Base-by-base conservation (phyloP, 768 basidiomycete genomes). In the Boletus vinaceobasis region DNA sequence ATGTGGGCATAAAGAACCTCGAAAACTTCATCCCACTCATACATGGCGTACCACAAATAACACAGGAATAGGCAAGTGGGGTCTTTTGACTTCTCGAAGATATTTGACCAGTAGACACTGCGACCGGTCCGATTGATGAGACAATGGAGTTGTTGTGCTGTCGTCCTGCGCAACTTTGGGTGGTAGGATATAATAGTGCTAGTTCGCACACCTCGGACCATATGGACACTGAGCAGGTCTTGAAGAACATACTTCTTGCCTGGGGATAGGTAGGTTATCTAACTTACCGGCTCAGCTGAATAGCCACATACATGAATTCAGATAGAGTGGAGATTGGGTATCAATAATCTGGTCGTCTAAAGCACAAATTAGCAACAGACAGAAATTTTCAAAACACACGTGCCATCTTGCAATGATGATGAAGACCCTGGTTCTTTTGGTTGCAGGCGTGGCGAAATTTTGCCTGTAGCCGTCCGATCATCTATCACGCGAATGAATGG, bases 1-100 rank as follows among this genome's bases (percentile, higher is more conserved):
- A 84, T 76, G 56, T 85, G 79, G 9, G 64, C 55, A 58, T 80
- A 82, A 31, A 85, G 62, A 6, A 65, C 60, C 62, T 84, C 82
- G 31, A 84, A 72, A 4, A 80, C 70, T 61, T 85, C 82, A 51
- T 85, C 84, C 82, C 84, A 85, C 2, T 81, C 74, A 59, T 85
- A 85, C 21, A 84, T 66, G 1, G 80, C 77, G 59, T 83, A 82
- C 84, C 84, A 85, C 43, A 85, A 65, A 27, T 78, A 70, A 39
- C 77, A 73, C 7, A 85, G 58, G 43, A 84, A 70, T 9, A 84
- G 60, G 52, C 83, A 82, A 0, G 82, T 85, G 7, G 83, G 80
- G 53, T 84, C 83, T 5, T 67, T 71, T 47, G 49, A 60, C 6
- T 19, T 52, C 0, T 27, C 0, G 17, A 68, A 72, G n/a, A 62